Conservation (phyloP, 2,329 filamentous ascomycete genomes). For the Emydomyces testavorans region DNA sequence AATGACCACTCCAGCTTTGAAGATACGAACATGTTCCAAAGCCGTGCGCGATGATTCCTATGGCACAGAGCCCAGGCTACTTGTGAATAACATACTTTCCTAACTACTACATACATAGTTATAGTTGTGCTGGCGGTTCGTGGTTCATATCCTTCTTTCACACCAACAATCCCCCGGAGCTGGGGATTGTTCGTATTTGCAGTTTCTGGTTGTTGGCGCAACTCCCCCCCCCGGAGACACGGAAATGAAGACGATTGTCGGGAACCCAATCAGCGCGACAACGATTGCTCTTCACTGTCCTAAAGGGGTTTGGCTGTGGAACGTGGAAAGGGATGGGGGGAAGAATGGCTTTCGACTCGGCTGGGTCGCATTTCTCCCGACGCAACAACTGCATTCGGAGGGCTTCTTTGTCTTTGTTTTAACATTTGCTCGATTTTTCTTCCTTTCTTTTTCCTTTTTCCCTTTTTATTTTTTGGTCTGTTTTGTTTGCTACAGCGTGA, state of each 20-base stretch:
- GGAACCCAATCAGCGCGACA: not conserved
- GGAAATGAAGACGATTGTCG: not conserved
- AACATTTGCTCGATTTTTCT: too few relatives aligned
- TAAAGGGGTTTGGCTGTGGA: not conserved
- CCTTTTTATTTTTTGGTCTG: not conserved
- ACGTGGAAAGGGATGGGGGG: conserved; percentile 3
- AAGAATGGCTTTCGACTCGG: conserved; percentile 1
- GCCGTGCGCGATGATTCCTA: not conserved
- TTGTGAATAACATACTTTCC: not conserved
- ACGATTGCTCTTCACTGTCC: not conserved
- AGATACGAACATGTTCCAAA: not conserved
- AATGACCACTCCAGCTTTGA: not conserved
- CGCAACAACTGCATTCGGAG: conserved; percentile 7
- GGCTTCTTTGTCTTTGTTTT: conserved; percentile 9
- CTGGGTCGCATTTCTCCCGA: conserved; percentile 1
- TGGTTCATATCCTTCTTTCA: not conserved
- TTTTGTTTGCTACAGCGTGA: not conserved
- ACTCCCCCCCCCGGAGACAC: not conserved
- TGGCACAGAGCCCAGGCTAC: not conserved
- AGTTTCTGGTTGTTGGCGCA: not conserved
- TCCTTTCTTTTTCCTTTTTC: not conserved
- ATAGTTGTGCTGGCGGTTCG: not conserved
- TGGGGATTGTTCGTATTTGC: conserved; percentile 3
- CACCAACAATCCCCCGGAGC: too few relatives aligned
- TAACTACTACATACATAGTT: not conserved